phyloP scores from a whole-genome alignment of 1,284 basidiomycete genomes.

The Neotropicomus parvogracilis region DNA sequence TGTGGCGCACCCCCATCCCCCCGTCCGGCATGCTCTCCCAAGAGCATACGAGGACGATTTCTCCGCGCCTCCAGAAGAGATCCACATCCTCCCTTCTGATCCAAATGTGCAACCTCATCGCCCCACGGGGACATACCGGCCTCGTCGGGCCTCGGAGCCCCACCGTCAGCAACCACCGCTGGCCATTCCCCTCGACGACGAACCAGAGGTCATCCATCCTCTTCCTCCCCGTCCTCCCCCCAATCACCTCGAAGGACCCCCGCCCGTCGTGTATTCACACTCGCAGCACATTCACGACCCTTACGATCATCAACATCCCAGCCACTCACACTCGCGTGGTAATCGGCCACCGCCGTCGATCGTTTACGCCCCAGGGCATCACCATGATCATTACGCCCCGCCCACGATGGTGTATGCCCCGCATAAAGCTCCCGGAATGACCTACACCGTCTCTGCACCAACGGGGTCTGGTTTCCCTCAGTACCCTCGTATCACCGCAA shows the following conservation, averaged over 20 bases:
- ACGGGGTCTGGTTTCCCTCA: conserved; percentile 37
- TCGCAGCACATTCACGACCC: conserved; percentile 33
- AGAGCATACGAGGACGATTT: conserved; percentile 21
- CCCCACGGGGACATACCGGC: conserved; percentile 26
- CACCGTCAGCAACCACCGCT: conserved; percentile 25
- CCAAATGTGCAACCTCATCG: conserved; percentile 34
- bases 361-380: conserved; percentile 47
- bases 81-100: conserved; percentile 49
- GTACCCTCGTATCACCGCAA: conserved; percentile 33
- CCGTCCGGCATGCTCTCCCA: conserved; percentile 19
- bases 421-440: conserved; percentile 47
- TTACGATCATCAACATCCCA: conserved; percentile 35
- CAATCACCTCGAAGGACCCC: conserved; percentile 20
- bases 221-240: conserved; percentile 23
- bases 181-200: conserved; percentile 21
- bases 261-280: conserved; percentile 33
- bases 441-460: conserved; percentile 53
- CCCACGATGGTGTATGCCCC: conserved; percentile 45
- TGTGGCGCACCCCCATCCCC: conserved; percentile 15
- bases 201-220: conserved; percentile 23
- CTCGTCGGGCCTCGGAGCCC: conserved; percentile 42
- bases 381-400: conserved; percentile 47
- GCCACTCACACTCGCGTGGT: conserved; percentile 35
- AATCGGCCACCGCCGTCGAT: conserved; percentile 46
- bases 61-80: conserved; percentile 46